A percentile compares a stretch with the other conserved stretches of the same genome.
These are phyloP conservation scores for Pyronema domesticum DNA, from an alignment of 495 filamentous ascomycete genomes.

Conservation along the genomic window DNA sequence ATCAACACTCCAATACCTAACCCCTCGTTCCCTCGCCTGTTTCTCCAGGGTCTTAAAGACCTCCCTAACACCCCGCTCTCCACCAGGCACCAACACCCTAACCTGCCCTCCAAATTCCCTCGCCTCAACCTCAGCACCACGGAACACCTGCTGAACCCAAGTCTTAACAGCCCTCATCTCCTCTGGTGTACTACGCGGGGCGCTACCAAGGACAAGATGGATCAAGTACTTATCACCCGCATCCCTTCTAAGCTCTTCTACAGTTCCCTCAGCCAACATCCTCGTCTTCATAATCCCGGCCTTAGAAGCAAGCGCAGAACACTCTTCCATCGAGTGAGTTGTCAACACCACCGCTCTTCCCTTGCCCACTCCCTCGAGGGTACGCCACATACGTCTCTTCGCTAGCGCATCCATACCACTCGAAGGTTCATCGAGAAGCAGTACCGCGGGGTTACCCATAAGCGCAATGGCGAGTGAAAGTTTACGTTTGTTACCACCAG, in stretches of 20 bases:
- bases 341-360: slow-evolving; percentile 50
- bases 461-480: slow-evolving; percentile 56
- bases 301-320: slow-evolving; percentile 49
- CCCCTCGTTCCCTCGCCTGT: slow-evolving; percentile 42
- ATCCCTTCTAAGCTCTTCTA: slow-evolving; percentile 37
- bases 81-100: slow-evolving; percentile 48
- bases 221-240: slow-evolving; percentile 47
- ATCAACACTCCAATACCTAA: slow-evolving; percentile 44
- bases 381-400: slow-evolving; percentile 60
- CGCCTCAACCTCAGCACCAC: slow-evolving; percentile 45
- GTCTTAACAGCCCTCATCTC: slow-evolving; percentile 44
- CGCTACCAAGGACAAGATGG: slow-evolving; percentile 54
- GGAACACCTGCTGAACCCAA: slow-evolving; percentile 43
- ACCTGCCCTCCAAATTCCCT: slow-evolving; percentile 69
- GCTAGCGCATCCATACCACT: slow-evolving; percentile 55
- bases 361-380: slow-evolving; percentile 37
- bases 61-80: slow-evolving; percentile 26
- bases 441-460: slow-evolving; percentile 55
- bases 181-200: slow-evolving; percentile 47
- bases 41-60: slow-evolving; percentile 56
- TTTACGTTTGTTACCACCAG: slow-evolving; percentile 59
- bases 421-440: slow-evolving; percentile 54
- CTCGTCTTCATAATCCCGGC: slow-evolving; percentile 53
- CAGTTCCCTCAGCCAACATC: slow-evolving; percentile 54
- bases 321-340: slow-evolving; percentile 72